Conservation (phyloP, 2,329 filamentous ascomycete species). For the Monosporascus sp. region DNA sequence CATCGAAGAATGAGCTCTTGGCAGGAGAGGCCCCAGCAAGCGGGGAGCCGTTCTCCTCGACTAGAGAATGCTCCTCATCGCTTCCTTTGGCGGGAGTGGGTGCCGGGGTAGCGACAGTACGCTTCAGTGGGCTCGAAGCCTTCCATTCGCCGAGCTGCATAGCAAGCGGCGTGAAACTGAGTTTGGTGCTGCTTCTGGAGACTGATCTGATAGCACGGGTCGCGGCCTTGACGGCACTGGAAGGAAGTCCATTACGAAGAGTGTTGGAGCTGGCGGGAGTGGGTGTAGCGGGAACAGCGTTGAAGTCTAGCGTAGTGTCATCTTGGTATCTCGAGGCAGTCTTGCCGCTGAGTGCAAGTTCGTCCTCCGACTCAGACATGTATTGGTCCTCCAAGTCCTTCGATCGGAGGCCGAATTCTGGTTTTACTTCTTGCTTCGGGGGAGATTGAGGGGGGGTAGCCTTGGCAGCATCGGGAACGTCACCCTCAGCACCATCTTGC, state of each 20-base stretch:
- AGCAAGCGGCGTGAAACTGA: slow-evolving; percentile 61
- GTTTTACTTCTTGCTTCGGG: slow-evolving; percentile 19
- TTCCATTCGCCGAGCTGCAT: slow-evolving; percentile 59
- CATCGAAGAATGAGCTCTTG: slow-evolving; percentile 53
- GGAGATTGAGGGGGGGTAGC: slow-evolving; percentile 25
- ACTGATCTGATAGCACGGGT: slow-evolving; percentile 24
- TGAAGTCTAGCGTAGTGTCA: slow-evolving; percentile 20
- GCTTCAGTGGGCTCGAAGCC: slow-evolving; percentile 49
- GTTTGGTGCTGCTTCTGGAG: slow-evolving; percentile 20
- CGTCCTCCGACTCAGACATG: slow-evolving; percentile 50
- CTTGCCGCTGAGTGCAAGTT: slow-evolving; percentile 32
- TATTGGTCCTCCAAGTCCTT: slow-evolving; percentile 40
- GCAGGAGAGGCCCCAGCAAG: slow-evolving; percentile 30
- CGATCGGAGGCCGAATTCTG: slow-evolving; percentile 39
- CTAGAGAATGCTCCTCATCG: slow-evolving; percentile 20
- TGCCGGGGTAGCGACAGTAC: slow-evolving; percentile 20
- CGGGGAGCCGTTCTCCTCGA: slow-evolving; percentile 17
- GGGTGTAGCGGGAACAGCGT: slow-evolving; percentile 36
- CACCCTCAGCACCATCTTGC: slow-evolving; percentile 13
- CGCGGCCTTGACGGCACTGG: slow-evolving; percentile 22
- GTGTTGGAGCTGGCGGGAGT: slow-evolving; percentile 25
- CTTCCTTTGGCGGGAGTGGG: slow-evolving; percentile 13
- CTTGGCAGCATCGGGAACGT: slow-evolving; percentile 8
- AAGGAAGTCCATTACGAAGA: slow-evolving; percentile 14
- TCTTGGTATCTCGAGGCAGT: slow-evolving; percentile 19